Conservation (phyloP, 768 basidiomycete species). For the Hypholoma fasciculare region DNA sequence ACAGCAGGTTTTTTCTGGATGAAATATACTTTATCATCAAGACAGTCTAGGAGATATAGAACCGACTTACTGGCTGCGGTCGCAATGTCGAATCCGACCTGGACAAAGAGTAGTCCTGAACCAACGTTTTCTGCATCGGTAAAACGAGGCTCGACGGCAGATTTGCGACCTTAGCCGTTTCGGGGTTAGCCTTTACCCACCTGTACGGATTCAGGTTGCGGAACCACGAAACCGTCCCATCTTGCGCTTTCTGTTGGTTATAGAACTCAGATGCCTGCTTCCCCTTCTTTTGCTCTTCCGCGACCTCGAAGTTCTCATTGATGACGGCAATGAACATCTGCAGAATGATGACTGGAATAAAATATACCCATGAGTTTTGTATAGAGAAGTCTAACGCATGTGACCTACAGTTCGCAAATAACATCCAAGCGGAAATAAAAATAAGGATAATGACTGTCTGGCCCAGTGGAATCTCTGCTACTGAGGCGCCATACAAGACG, state of each 20-base stretch:
- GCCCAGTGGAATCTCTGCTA: constrained; percentile 59
- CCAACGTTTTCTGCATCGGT: constrained; percentile 77
- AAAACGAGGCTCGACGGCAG: constrained; percentile 73
- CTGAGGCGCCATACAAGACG: constrained; percentile 61
- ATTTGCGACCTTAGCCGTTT: constrained; percentile 67
- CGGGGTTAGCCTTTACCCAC: constrained; percentile 75
- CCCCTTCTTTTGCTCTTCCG: constrained; percentile 85
- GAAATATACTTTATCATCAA: not conserved
- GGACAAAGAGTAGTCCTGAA: constrained; percentile 55
- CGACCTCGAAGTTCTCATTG: constrained; percentile 92
- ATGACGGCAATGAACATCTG: constrained; percentile 98
- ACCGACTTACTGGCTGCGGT: constrained; percentile 11
- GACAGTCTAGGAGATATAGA: not conserved
- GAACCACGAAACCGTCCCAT: constrained; percentile 62
- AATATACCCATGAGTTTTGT: not conserved
- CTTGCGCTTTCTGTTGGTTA: constrained; percentile 54
- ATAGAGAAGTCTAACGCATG: not conserved
- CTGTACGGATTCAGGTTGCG: constrained; percentile 83
- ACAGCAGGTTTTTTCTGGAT: constrained; percentile 21
- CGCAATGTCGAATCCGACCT: constrained; percentile 18
- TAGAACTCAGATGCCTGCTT: constrained; percentile 76
- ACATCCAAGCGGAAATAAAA: constrained; percentile 81
- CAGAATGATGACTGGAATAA: constrained; percentile 71
- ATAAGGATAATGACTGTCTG: constrained; percentile 72
- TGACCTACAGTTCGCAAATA: constrained; percentile 87